Conservation (phyloP, 495 filamentous ascomycete genomes). For the Ramalina intermedia region DNA sequence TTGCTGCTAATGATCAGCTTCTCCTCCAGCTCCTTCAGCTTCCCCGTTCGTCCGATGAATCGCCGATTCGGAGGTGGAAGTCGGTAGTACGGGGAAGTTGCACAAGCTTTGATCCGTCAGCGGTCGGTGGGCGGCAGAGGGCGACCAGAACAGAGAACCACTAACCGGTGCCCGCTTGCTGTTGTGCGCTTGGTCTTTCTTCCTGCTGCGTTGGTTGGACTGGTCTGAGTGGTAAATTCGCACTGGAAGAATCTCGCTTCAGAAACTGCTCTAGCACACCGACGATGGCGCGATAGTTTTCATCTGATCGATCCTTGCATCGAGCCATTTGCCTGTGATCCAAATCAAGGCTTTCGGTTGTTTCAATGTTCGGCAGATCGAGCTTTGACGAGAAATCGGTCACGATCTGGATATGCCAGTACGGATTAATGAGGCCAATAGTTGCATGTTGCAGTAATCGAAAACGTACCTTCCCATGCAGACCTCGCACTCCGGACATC, state of each 20-base stretch:
- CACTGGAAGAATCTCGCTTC: not conserved
- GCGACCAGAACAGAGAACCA: not conserved
- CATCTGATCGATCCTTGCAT: constrained; percentile 17
- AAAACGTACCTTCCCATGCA: constrained; percentile 20
- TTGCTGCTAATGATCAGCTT: constrained; percentile 7
- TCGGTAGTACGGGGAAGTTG: constrained; percentile 2
- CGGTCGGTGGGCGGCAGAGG: not conserved
- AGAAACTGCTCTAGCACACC: constrained; percentile 18
- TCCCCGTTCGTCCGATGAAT: constrained; percentile 17
- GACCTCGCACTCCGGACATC: constrained; percentile 24
- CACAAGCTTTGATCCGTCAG: not conserved
- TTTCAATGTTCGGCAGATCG: constrained; percentile 16
- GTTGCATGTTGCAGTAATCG: not conserved
- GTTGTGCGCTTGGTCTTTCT: not conserved
- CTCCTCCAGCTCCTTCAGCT: constrained; percentile 11
- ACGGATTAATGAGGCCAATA: not conserved
- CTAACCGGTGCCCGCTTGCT: constrained; percentile 3
- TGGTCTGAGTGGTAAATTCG: not conserved
- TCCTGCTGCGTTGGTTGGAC: not conserved
- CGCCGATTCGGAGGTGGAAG: constrained; percentile 19
- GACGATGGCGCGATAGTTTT: constrained; percentile 19
- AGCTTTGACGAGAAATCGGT: constrained; percentile 8
- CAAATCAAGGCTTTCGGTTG: constrained; percentile 24
- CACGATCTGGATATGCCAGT: constrained; percentile 3
- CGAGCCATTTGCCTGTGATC: constrained; percentile 25